These are phyloP conservation scores for Neurospora sp. DNA, from an alignment of 495 filamentous ascomycete species.

Conservation along the genomic window DNA sequence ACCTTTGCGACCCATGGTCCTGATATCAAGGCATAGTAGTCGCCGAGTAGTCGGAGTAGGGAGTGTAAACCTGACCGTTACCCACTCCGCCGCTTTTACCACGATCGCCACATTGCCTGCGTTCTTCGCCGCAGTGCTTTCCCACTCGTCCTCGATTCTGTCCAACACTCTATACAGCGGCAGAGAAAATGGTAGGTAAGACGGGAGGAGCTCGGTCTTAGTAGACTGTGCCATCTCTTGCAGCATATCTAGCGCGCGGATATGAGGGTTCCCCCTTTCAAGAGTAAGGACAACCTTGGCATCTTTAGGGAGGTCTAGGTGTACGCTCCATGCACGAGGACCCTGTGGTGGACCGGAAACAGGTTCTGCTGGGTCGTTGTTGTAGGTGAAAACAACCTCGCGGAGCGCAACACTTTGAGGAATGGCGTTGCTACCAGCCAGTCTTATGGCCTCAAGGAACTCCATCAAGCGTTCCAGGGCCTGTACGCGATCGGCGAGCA, in stretches of 20 bases:
- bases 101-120: conserved; percentile 32
- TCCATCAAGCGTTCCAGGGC: conserved; percentile 55
- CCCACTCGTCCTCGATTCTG: conserved; percentile 38
- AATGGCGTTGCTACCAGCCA: conserved; percentile 36
- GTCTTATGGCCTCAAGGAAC: conserved; percentile 51
- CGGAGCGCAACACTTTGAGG: conserved; percentile 50
- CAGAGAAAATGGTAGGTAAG: conserved; percentile 46
- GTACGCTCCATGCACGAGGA: conserved; percentile 26
- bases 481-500: conserved; percentile 44
- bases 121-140: conserved; percentile 15
- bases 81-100: conserved; percentile 37
- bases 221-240: conserved; percentile 49
- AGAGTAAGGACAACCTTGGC: conserved; percentile 40
- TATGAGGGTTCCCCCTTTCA: conserved; percentile 61
- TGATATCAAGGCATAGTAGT: conserved; percentile 30
- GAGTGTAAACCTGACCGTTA: conserved; percentile 37
- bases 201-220: conserved; percentile 23
- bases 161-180: conserved; percentile 60
- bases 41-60: conserved; percentile 7
- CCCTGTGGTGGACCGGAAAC: background rate
- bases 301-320: conserved; percentile 26
- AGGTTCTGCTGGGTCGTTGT: conserved; percentile 8
- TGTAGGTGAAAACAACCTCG: conserved; percentile 55
- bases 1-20: conserved; percentile 21
- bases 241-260: conserved; percentile 57